A percentile compares a stretch with the other conserved stretches of the same genome.
phyloP scores from a whole-genome alignment of 2,329 filamentous ascomycete genomes.

The Pseudonectria buxi region DNA sequence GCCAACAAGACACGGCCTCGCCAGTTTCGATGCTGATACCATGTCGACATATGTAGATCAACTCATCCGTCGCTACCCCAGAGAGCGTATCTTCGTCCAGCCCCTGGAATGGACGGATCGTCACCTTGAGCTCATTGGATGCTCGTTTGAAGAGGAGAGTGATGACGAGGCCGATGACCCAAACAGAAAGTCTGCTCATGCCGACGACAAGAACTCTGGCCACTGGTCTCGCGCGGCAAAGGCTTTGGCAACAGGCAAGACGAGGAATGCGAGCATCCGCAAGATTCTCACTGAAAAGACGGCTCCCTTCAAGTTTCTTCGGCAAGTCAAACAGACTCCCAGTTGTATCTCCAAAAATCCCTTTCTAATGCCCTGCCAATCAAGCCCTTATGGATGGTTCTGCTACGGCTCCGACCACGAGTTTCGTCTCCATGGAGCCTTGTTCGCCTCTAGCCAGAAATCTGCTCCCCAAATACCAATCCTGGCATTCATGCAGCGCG shows the following conservation, averaged over 20 bases:
- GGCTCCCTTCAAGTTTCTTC: slow-evolving; percentile 12
- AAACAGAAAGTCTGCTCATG: neutral
- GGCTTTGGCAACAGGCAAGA: slow-evolving; percentile 13
- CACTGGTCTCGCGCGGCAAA: slow-evolving; percentile 12
- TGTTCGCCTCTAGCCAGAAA: slow-evolving; percentile 8
- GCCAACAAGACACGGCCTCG: no score
- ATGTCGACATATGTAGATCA: slow-evolving; percentile 7
- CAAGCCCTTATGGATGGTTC: slow-evolving; percentile 18
- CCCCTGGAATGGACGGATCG: slow-evolving; percentile 16
- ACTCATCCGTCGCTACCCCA: slow-evolving; percentile 16
- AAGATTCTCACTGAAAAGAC: slow-evolving; percentile 12
- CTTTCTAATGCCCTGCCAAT: neutral
- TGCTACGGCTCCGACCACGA: slow-evolving; percentile 13
- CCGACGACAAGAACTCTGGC: neutral
- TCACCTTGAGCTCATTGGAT: slow-evolving; percentile 14
- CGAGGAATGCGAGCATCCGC: slow-evolving; percentile 16
- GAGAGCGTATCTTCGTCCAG: slow-evolving; percentile 19
- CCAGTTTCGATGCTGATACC: no score
- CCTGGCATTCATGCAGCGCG: slow-evolving; percentile 18
- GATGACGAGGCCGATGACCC: neutral
- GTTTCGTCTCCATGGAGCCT: slow-evolving; percentile 16
- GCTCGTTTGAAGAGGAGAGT: slow-evolving; percentile 7
- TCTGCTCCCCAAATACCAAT: slow-evolving; percentile 4
- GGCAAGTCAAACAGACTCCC: slow-evolving; percentile 3
- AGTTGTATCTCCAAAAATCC: neutral